Base-by-base conservation (phyloP, 2,329 filamentous ascomycete genomes). In the Penicillium occitanis region DNA sequence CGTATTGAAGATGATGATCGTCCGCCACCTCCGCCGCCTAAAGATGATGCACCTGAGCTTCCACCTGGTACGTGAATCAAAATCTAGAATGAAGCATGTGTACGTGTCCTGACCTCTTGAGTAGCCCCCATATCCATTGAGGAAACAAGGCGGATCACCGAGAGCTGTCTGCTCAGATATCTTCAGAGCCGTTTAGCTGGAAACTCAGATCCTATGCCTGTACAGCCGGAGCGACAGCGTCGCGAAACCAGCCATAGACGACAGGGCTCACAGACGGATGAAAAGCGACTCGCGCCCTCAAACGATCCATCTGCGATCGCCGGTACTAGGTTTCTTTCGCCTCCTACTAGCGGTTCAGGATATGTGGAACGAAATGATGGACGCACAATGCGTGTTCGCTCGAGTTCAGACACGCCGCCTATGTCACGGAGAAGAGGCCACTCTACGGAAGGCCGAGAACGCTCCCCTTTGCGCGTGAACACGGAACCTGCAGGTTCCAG, bases 81-180 rank as follows among this genome's bases (percentile, higher is more conserved):
- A 33, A n/a, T 33, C 50, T 55, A 25, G 25, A 4, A 28, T 51
- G 11, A 51, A 19, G 30, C 5, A 35, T 22, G 25, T 2, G 10
- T 57, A 35, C n/a, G 25, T 57, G 10, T 57, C 37, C 53, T 57
- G n/a, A 57, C 53, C 2, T 6, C 8, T 10, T n/a, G 63, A 82
- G 81, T 77, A 51, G 69, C 78, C 40, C 81, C 81, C 8, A 77
- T 92, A 66, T 90, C 89, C 5, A 71, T 88, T 33, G 85, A 88
- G 59, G 82, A 84, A 69, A 90, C 88, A 10, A 84, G 80, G 70
- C 74, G 79, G 33, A 81, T 92, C 66, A 83, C 88, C 64, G 84
- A 86, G 67, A 78, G 77, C 60, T 88, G 85, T 70, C 73, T 88
- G 25, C 78, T 79, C 40, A 75, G 80, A 46, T 86, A 87, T 70